Evolutionary conservation across 805 yeast species (phyloP).

Genomic region (Maudiozyma saulgeensis): DNA sequence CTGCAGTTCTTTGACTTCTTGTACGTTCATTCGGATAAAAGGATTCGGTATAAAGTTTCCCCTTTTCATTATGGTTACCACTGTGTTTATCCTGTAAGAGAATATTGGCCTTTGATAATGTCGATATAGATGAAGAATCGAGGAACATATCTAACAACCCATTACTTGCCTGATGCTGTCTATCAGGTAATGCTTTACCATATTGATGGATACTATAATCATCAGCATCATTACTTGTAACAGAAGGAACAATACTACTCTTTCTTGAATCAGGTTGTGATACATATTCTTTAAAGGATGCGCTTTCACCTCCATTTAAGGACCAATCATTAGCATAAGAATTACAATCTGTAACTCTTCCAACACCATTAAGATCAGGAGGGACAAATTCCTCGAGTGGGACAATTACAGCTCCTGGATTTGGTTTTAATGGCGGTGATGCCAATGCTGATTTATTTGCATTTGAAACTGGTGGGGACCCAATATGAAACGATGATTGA

Average conservation of each 20-base stretch:
- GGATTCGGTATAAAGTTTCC: neutral
- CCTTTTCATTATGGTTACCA: neutral
- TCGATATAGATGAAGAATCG: constrained; percentile 20
- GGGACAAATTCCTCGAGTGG: constrained; percentile 33
- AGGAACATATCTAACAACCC: constrained; percentile 36
- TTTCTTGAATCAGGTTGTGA: neutral
- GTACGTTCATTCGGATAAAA: neutral
- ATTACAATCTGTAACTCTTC: constrained; percentile 19
- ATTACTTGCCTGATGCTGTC: constrained; percentile 10
- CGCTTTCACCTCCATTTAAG: neutral
- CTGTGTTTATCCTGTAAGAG: constrained; percentile 11
- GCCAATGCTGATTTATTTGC: neutral
- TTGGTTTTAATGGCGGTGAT: constrained; percentile 4
- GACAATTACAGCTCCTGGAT: constrained; percentile 32
- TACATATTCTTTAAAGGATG: neutral
- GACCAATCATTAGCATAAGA: constrained; percentile 5
- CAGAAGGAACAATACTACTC: neutral
- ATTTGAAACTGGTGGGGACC: neutral
- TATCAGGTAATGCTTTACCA: neutral
- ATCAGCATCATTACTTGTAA: constrained; percentile 6
- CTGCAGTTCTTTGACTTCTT: neutral
- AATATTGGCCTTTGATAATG: constrained; percentile 13
- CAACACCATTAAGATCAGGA: constrained; percentile 24
- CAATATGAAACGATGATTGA: neutral
- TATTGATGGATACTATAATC: constrained; percentile 1